phyloP scores from a whole-genome alignment of 805 yeast species.

The Cyberlindnera americana region DNA sequence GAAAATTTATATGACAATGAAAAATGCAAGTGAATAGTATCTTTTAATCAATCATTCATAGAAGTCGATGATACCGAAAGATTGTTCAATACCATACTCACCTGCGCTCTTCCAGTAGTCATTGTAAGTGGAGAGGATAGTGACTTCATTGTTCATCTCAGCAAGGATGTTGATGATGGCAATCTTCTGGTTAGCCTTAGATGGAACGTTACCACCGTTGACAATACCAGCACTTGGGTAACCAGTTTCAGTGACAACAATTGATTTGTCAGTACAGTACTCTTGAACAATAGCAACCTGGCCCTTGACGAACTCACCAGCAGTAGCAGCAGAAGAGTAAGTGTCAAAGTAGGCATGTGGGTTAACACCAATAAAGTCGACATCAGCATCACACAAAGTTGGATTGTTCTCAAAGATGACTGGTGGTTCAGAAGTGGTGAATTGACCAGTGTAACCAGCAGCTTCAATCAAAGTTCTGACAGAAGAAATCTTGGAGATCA shows the following conservation, averaged over 20 bases:
- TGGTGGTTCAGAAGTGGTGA: slow-evolving; percentile 93
- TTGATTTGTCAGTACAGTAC: slow-evolving; percentile 51
- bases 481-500: slow-evolving; percentile 57
- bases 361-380: slow-evolving; percentile 84
- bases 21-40: no score
- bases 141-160: slow-evolving; percentile 54
- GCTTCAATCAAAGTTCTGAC: slow-evolving; percentile 54
- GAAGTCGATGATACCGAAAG: slow-evolving; percentile 60
- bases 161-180: slow-evolving; percentile 66
- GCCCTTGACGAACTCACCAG: slow-evolving; percentile 67
- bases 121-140: slow-evolving; percentile 74
- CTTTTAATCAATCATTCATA: slow-evolving; percentile 11
- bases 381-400: slow-evolving; percentile 60
- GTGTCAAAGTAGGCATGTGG: slow-evolving; percentile 83
- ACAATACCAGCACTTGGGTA: slow-evolving; percentile 73
- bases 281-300: slow-evolving; percentile 54
- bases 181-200: slow-evolving; percentile 57
- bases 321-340: slow-evolving; percentile 52
- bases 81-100: slow-evolving; percentile 78
- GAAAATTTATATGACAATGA: slow-evolving; percentile 3
- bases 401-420: slow-evolving; percentile 62
- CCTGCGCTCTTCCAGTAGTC: slow-evolving; percentile 91
- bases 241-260: slow-evolving; percentile 81
- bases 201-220: slow-evolving; percentile 74
- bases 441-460: slow-evolving; percentile 74